Evolutionary conservation across 169 alveolate species (phyloP).

Genomic region (Cystoisospora suis): DNA sequence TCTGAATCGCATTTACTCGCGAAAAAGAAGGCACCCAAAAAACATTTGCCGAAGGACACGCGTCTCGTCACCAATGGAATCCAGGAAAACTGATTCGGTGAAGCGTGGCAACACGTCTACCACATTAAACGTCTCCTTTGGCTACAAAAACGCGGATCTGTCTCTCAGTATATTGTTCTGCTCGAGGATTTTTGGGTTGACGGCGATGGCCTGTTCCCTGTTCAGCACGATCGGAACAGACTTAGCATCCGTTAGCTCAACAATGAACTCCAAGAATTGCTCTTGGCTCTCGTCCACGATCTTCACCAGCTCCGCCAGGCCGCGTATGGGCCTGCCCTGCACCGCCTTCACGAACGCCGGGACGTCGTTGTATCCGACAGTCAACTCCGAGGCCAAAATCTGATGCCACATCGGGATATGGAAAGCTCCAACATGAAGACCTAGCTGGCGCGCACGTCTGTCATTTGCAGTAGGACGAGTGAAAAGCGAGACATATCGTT

Average conservation of each 20-base stretch:
- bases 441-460: not conserved
- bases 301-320: conserved; percentile 5
- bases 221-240: not conserved
- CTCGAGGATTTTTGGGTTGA: conserved; percentile 1
- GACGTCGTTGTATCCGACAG: conserved; percentile 25
- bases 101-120: too few relatives aligned
- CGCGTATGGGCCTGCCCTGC: conserved; percentile 25
- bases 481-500: too few relatives aligned
- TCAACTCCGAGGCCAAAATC: conserved; percentile 45
- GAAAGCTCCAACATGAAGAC: not conserved
- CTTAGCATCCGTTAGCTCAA: not conserved
- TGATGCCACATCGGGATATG: too few relatives aligned
- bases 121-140: not conserved
- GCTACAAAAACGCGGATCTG: not conserved
- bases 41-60: too few relatives aligned
- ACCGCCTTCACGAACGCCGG: conserved; percentile 23
- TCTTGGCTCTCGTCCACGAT: not conserved
- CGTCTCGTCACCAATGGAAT: too few relatives aligned
- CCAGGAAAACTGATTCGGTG: too few relatives aligned
- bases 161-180: conserved; percentile 8
- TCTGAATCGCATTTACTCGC: too few relatives aligned
- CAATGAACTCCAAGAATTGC: not conserved
- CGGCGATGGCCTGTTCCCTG: conserved; percentile 10
- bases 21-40: too few relatives aligned
- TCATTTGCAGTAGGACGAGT: too few relatives aligned